Evolutionary conservation across 2,329 filamentous ascomycete species (phyloP).

Genomic region (Clarireedia monteithiana): DNA sequence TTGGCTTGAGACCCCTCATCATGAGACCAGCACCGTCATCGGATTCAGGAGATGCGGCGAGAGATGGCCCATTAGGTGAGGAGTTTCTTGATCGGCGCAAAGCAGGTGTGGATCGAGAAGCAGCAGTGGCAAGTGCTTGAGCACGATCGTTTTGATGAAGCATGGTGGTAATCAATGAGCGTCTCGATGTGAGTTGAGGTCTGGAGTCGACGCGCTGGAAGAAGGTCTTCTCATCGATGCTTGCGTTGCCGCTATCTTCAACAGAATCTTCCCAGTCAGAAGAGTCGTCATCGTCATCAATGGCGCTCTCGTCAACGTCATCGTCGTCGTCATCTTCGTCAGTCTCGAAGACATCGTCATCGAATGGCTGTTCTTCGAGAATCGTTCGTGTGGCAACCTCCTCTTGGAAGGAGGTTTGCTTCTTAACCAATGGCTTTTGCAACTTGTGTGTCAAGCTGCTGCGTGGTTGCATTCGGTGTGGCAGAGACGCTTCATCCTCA

Average conservation of each 20-base stretch:
- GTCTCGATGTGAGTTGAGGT: conserved; percentile 74
- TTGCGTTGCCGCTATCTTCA: conserved; percentile 76
- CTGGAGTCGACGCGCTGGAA: conserved; percentile 91
- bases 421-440: conserved; percentile 46
- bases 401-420: conserved; percentile 75
- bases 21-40: conserved; percentile 39
- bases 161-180: conserved; percentile 83
- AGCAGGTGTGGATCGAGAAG: conserved; percentile 44
- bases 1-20: conserved; percentile 39
- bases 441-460: conserved; percentile 49
- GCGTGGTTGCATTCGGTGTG: conserved; percentile 37
- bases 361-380: conserved; percentile 44
- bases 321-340: conserved; percentile 53
- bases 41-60: conserved; percentile 42
- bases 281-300: conserved; percentile 60
- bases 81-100: conserved; percentile 53
- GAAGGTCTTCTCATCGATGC: conserved; percentile 68
- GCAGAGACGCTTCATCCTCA: conserved; percentile 72
- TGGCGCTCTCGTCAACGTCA: conserved; percentile 74
- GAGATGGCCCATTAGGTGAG: conserved; percentile 60
- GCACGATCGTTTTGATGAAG: conserved; percentile 74
- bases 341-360: conserved; percentile 49
- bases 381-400: conserved; percentile 64
- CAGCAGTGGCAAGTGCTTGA: conserved; percentile 57
- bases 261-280: conserved; percentile 57